Percentiles rank a stretch among this genome's conserved stretches.
These are phyloP conservation scores for Cladorrhinum sp. DNA, from an alignment of 2,329 filamentous ascomycete genomes.

Conservation along the genomic window DNA sequence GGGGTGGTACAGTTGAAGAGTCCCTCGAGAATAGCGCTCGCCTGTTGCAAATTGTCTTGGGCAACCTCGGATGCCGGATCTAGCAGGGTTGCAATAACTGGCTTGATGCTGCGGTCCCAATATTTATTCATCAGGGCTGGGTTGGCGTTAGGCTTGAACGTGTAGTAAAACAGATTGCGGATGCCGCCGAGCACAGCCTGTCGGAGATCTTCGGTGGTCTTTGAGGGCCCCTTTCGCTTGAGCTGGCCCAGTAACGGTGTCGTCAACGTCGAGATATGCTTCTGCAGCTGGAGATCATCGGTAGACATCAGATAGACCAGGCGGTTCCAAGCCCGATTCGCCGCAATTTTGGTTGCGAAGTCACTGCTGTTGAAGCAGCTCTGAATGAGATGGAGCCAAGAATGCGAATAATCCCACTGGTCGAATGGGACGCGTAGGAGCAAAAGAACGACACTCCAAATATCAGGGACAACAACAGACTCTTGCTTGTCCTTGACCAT, in stretches of 20 bases:
- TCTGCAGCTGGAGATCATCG: slow-evolving; percentile 57
- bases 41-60: slow-evolving; percentile 52
- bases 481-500: slow-evolving; percentile 66
- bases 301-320: slow-evolving; percentile 72
- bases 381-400: slow-evolving; percentile 78
- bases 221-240: slow-evolving; percentile 58
- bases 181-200: slow-evolving; percentile 63
- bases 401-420: slow-evolving; percentile 69
- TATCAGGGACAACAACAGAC: slow-evolving; percentile 70
- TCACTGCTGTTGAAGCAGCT: slow-evolving; percentile 81
- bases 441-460: slow-evolving; percentile 82
- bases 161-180: slow-evolving; percentile 79
- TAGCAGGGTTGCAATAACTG: slow-evolving; percentile 59
- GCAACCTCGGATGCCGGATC: slow-evolving; percentile 36
- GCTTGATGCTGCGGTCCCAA: slow-evolving; percentile 73
- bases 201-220: slow-evolving; percentile 57
- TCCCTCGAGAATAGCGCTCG: slow-evolving; percentile 68
- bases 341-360: slow-evolving; percentile 65
- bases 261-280: slow-evolving; percentile 53
- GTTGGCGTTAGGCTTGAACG: slow-evolving; percentile 68
- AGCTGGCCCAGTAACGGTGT: slow-evolving; percentile 69
- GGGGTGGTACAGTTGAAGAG: slow-evolving; percentile 61
- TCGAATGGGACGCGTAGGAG: slow-evolving; percentile 66
- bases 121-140: slow-evolving; percentile 66
- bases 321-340: slow-evolving; percentile 82